Conservation (phyloP, 2,329 filamentous ascomycete genomes). For the Cladorrhinum sp. region DNA sequence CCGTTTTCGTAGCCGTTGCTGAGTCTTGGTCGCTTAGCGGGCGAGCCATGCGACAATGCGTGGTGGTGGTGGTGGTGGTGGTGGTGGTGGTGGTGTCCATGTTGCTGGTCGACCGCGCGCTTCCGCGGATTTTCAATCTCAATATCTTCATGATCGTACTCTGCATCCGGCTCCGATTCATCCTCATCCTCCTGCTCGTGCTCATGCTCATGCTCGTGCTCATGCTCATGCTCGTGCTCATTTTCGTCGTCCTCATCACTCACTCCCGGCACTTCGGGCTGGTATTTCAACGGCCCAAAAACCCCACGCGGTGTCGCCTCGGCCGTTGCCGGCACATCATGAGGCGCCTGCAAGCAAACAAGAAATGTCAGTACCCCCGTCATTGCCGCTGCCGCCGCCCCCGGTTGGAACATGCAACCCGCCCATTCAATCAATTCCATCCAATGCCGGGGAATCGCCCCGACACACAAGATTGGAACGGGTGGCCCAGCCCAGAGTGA, state of each 20-base stretch:
- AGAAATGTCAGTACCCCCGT: slow-evolving; percentile 39
- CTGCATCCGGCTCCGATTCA: slow-evolving; percentile 35
- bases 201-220: slow-evolving; percentile 34
- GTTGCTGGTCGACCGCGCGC: slow-evolving; percentile 42
- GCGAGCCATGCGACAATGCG: slow-evolving; percentile 51
- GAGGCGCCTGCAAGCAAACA: slow-evolving; percentile 47
- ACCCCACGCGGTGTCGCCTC: slow-evolving; percentile 50
- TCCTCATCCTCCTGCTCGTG: slow-evolving; percentile 32
- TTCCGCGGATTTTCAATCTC: slow-evolving; percentile 49
- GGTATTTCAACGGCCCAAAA: slow-evolving; percentile 54
- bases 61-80: slow-evolving; percentile 38
- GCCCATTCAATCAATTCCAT: slow-evolving; percentile 14
- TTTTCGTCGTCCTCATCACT: slow-evolving; percentile 37
- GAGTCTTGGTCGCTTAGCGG: slow-evolving; percentile 57
- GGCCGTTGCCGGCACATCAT: slow-evolving; percentile 45
- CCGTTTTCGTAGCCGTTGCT: slow-evolving; percentile 62
- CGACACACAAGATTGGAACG: slow-evolving; percentile 13
- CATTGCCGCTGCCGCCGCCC: slow-evolving; percentile 16
- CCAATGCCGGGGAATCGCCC: slow-evolving; percentile 19
- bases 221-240: slow-evolving; percentile 33
- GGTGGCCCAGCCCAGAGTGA: slow-evolving; percentile 13
- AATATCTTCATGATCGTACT: slow-evolving; percentile 31
- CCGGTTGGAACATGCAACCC: slow-evolving; percentile 16
- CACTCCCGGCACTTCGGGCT: slow-evolving; percentile 38
- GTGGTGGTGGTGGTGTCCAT: slow-evolving; percentile 36